phyloP scores from a whole-genome alignment of 768 basidiomycete genomes.

The Polyporus arcularius region DNA sequence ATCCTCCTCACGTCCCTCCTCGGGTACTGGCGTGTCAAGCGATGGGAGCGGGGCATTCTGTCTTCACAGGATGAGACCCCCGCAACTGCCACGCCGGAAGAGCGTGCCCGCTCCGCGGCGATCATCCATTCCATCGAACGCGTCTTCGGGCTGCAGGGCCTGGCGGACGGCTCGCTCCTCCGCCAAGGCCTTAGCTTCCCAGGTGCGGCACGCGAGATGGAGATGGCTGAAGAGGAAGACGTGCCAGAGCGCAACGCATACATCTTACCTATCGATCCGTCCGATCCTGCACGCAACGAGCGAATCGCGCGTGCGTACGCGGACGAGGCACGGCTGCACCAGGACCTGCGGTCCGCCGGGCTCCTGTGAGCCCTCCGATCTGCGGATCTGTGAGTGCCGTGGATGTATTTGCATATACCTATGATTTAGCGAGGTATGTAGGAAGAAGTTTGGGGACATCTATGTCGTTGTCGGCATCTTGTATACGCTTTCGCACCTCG shows the following conservation, averaged over 20 bases:
- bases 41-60: constrained; percentile 81
- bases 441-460: not conserved
- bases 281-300: constrained; percentile 45
- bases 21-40: constrained; percentile 87
- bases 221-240: constrained; percentile 10
- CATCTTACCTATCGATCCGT: constrained; percentile 41
- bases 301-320: constrained; percentile 47
- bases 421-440: not conserved
- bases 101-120: constrained; percentile 20
- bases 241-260: constrained; percentile 29
- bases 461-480: not conserved
- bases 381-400: not conserved
- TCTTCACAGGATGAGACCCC: constrained; percentile 48
- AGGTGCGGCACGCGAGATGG: constrained; percentile 10
- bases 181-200: constrained; percentile 34
- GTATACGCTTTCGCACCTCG: constrained; percentile 13
- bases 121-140: constrained; percentile 35
- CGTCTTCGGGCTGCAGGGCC: constrained; percentile 23
- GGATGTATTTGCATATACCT: not conserved
- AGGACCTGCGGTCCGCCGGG: constrained; percentile 64
- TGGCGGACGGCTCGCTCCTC: constrained; percentile 30
- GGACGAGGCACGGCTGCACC: constrained; percentile 58
- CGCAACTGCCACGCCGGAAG: constrained; percentile 22
- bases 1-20: constrained; percentile 88
- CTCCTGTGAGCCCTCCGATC: constrained; percentile 43